Evolutionary conservation across 768 basidiomycete species (phyloP).

Genomic region (Mycena vitilis): DNA sequence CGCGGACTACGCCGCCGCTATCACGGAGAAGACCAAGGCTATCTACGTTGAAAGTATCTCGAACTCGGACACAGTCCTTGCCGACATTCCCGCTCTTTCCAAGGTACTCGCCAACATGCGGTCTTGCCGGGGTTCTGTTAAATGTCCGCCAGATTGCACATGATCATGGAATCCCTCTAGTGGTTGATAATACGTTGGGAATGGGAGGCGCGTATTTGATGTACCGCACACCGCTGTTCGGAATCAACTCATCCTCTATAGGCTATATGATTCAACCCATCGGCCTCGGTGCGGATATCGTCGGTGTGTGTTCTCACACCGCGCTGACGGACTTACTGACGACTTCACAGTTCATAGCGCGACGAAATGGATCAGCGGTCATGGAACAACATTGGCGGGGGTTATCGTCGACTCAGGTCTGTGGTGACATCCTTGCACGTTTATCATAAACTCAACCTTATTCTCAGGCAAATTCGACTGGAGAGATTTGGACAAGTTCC

Average conservation of each 20-base stretch:
- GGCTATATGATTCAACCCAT: neutral
- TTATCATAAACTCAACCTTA: neutral
- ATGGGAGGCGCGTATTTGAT: constrained; percentile 60
- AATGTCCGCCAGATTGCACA: constrained; percentile 62
- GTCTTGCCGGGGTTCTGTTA: neutral
- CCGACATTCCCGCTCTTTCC: constrained; percentile 67
- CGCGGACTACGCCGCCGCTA: constrained; percentile 60
- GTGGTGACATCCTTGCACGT: constrained; percentile 36
- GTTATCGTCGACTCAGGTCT: constrained; percentile 66
- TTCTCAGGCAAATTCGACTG: constrained; percentile 14
- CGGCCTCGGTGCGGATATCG: neutral
- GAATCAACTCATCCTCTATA: neutral
- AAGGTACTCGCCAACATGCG: constrained; percentile 47
- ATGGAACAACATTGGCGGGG: constrained; percentile 72
- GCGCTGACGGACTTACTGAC: neutral
- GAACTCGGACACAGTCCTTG: constrained; percentile 70
- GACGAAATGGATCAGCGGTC: constrained; percentile 72
- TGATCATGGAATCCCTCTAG: constrained; percentile 66
- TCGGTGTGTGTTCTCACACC: neutral
- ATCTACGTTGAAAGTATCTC: constrained; percentile 72
- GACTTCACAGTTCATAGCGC: constrained; percentile 60
- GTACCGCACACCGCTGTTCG: neutral
- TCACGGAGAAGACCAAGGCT: constrained; percentile 70
- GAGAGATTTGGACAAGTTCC: neutral
- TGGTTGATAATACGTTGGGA: constrained; percentile 74